Base-by-base conservation (phyloP, 2,329 filamentous ascomycete species). In the Sarocladium strictum region DNA sequence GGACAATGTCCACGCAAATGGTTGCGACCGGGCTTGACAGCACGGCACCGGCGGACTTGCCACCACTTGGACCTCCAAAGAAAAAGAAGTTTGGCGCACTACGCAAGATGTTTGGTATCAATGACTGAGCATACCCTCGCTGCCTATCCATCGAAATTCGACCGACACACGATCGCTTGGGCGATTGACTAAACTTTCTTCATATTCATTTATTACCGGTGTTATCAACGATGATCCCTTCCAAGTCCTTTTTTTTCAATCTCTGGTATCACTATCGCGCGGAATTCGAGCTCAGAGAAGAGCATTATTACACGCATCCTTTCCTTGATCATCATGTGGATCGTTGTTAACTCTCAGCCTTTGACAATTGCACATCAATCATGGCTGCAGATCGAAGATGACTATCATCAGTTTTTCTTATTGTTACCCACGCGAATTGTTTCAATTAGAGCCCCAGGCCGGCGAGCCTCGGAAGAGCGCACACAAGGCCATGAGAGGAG, bases 51-150 rank as follows among this genome's bases (percentile, higher is more conserved):
- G 57, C 55, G n/a, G n/a, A n/a, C n/a, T n/a, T n/a, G 11, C 58
- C 56, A 14, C 35, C 35, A 6, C 14, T 43, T 35, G 57, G 59
- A 33, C 57, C 41, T 53, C 65, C 61, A 58, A 76, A 70, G 71
- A 82, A 79, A 72, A 89, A 89, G 77, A 87, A 85, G 69, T 89
- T 90, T 67, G 77, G 78, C 40, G 71, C 75, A 54, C 68, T 90
- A 64, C 81, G 86, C 65, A 81, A 76, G 66, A 85, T 86, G 67
- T 87, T 90, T 69, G 67, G 74, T 40, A 65, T 79, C 55, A 65
- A 77, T 57, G 17, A 51, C 27, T 51, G 29, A 51, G 47, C 47
- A 19, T 21, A 4, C 10, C 21, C n/a, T 4, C n/a, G 6, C 27
- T 21, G 6, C 12, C 5, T 17, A 3, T 11, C 11, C 43, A 27